Conservation (phyloP, 2,329 filamentous ascomycete genomes). For the Nemania sp. region DNA sequence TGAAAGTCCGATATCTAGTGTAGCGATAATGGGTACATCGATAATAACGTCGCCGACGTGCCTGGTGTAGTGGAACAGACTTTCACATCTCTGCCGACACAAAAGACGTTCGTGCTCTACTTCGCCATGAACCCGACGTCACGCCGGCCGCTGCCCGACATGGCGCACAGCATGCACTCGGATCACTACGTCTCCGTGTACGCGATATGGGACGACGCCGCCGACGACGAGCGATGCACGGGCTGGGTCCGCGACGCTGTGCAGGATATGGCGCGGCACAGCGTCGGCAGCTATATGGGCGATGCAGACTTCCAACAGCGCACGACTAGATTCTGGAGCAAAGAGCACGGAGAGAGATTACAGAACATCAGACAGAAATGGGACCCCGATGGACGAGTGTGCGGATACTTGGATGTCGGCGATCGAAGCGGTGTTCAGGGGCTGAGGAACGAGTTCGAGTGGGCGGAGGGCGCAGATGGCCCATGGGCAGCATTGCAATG, state of each 20-base stretch:
- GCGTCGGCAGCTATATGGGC: conserved; percentile 56
- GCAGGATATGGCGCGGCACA: conserved; percentile 43
- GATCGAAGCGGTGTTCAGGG: conserved; percentile 48
- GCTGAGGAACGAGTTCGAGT: conserved; percentile 47
- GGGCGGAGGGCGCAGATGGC: conserved; percentile 21
- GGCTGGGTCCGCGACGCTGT: conserved; percentile 50
- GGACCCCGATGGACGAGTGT: conserved; percentile 47
- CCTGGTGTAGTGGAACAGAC: conserved; percentile 48
- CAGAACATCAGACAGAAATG: conserved; percentile 48
- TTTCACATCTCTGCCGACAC: conserved; percentile 51
- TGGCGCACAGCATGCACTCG: conserved; percentile 58
- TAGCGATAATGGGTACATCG: conserved; percentile 54
- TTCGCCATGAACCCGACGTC: conserved; percentile 55
- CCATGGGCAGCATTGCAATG: background rate
- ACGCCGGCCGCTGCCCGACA: conserved; percentile 47
- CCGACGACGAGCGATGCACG: conserved; percentile 49
- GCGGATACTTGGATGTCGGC: conserved; percentile 50
- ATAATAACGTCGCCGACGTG: conserved; percentile 50
- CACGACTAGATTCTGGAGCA: conserved; percentile 52
- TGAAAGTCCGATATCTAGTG: conserved; percentile 30
- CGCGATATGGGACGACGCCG: conserved; percentile 51
- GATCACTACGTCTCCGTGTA: conserved; percentile 62
- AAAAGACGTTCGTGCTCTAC: conserved; percentile 52
- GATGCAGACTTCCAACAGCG: conserved; percentile 57
- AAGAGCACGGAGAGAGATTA: conserved; percentile 45